Evolutionary conservation across 805 yeast species (phyloP).

Genomic region (Pichia heedii): DNA sequence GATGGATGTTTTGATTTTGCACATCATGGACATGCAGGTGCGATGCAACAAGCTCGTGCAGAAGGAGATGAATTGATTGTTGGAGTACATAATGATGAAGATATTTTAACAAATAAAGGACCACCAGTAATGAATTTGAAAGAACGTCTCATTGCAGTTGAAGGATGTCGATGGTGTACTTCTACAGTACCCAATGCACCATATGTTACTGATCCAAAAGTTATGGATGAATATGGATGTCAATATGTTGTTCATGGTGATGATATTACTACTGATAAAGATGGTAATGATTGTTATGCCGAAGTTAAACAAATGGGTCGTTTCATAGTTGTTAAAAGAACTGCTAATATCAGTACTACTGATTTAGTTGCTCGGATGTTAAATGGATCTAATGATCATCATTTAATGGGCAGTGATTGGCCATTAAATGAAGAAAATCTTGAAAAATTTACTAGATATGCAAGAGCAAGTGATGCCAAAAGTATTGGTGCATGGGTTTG

Average conservation of each 20-base stretch:
- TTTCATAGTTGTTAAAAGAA: conserved; percentile 84
- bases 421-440: conserved; percentile 6
- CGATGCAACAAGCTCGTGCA: conserved; percentile 85
- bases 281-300: conserved; percentile 90
- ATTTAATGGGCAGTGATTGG: conserved; percentile 30
- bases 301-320: conserved; percentile 76
- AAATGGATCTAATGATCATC: conserved; percentile 50
- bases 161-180: conserved; percentile 86
- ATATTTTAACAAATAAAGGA: conserved; percentile 75
- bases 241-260: conserved; percentile 96
- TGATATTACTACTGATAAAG: conserved; percentile 93
- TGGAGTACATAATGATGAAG: conserved; percentile 92
- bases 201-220: conserved; percentile 80
- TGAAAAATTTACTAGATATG: conserved; percentile 43
- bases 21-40: conserved; percentile 98
- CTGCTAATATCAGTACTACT: conserved; percentile 91
- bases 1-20: conserved; percentile 98
- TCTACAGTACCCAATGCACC: conserved; percentile 71
- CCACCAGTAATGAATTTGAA: conserved; percentile 83
- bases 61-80: conserved; percentile 68
- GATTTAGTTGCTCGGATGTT: conserved; percentile 89
- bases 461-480: conserved; percentile 55
- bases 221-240: conserved; percentile 69
- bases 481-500: conserved; percentile 50
- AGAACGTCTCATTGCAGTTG: conserved; percentile 79